Base-by-base conservation (phyloP, 2,329 filamentous ascomycete genomes). In the Metarhizium rileyi region DNA sequence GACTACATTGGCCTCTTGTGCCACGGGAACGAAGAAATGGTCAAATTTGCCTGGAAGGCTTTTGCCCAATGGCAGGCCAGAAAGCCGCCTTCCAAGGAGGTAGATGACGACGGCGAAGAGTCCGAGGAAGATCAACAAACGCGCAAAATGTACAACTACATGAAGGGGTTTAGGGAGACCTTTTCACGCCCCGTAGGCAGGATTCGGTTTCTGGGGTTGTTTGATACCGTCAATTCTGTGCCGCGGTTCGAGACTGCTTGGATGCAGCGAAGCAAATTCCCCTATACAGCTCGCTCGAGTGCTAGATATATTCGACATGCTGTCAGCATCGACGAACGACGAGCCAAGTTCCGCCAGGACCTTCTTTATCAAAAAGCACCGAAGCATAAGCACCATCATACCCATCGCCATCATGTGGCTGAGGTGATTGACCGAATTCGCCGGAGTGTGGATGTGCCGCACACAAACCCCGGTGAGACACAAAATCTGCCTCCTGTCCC, bases 21-120 rank as follows among this genome's bases (percentile, higher is more conserved):
- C 12, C 83, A 86, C 47, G 87, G 88, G 10, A 94, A 94, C 57
- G 86, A 94, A 60, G 88, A 93, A 57, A 84, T 93, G 81, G 81
- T 88, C 47, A 74, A 77, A 4, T 94, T 94, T 62, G 87, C 86
- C 0, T 93, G 87, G 87, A 90, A 86, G 62, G 83, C 84, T 0
- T 90, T 89, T 59, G 77, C 83, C 7, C 80, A 83, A 61, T 89
- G 84, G 83, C 83, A 87, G 59, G 75, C 74, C 41, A 77, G 83
- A 72, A 69, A 72, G 72, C 66, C 64, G 9, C 68, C 71, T 0
- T 60, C 61, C 14, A 59, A 66, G 28, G 62, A 66, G 7, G 66
- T 70, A 2, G 70, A 74, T 43, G 73, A 69, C 26, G 66, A 67
- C 0, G 66, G 69, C 20, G 69, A 66, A 1, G 63, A 65, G 26